Evolutionary conservation across 2,329 filamentous ascomycete species (phyloP), one percentile per base, ranked within the genome.

Genomic region (Mycosphaerelloides madeirae): DNA sequence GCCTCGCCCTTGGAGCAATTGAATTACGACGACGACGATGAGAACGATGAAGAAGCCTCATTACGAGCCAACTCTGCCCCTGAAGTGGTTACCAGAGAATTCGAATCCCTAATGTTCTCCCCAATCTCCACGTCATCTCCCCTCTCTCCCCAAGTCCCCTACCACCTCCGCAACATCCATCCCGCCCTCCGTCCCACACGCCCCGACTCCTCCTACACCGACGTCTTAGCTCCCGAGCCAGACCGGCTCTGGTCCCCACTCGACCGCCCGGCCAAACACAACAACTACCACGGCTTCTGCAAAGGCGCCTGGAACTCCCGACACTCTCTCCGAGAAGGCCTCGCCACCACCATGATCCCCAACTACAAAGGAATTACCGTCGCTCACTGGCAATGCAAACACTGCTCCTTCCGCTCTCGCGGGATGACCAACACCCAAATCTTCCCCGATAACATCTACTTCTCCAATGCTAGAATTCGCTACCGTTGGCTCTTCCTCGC

Each of bases 401-500:
- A 44, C 5, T 52, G 50, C 14, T 25, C 18, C 18, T 52, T 52
- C 35, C 37, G 40, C n/a, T 39, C 41, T 25, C 32, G 39, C 19
- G 41, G 38, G 14, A 28, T 39, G 6, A 39, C 18, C 38, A 32
- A 41, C 32, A 18, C 20, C 12, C 20, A 18, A n/a, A 18, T 40
- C 15, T 32, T 48, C 3, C 38, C 44, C 3, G 38, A 42, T 16
- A 34, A 46, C 8, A 44, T 55, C 29, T 42, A 38, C 25, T 45
- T 42, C 42, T 16, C 38, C 15, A 28, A 13, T 12, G 18, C 31
- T 25, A 47, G 47, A 8, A 31, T 55, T 9, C 46, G 52, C 20
- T 55, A 44, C 35, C 41, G 50, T 12, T 55, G 50, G 43, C 28
- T 48, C 14, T 55, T 55, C 36, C 43, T 50, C 3, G 48, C 44